A percentile compares a stretch with the other conserved stretches of the same genome.
These are phyloP conservation scores for Macrolepiota dolichaula DNA, from an alignment of 768 basidiomycete genomes.

Conservation along the genomic window DNA sequence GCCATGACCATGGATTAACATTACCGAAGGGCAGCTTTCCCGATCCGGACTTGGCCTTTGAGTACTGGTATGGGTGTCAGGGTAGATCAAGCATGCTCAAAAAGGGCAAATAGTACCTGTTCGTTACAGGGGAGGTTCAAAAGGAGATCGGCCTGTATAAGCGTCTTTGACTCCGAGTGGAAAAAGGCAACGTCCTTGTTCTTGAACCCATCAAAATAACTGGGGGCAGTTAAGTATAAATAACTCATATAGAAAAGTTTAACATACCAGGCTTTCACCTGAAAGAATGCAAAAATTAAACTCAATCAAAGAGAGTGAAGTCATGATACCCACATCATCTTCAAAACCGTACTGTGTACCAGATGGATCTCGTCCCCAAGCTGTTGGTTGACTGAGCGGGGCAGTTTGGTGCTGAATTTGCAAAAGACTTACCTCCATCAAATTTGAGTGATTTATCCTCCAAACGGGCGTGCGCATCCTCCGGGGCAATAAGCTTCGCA, in stretches of 20 bases:
- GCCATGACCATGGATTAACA: constrained; percentile 33
- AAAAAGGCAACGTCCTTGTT: constrained; percentile 86
- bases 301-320: background rate
- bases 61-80: constrained; percentile 28
- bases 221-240: constrained; percentile 19
- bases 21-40: constrained; percentile 19
- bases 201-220: constrained; percentile 66
- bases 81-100: background rate
- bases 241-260: background rate
- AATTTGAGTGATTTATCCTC: constrained; percentile 50
- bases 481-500: constrained; percentile 71
- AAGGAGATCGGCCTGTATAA: constrained; percentile 80
- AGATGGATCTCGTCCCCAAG: constrained; percentile 62
- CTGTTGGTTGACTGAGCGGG: constrained; percentile 21
- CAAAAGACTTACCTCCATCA: constrained; percentile 52
- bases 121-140: constrained; percentile 80
- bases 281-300: background rate
- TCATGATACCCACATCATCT: constrained; percentile 39
- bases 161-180: constrained; percentile 64
- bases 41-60: constrained; percentile 27
- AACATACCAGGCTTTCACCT: constrained; percentile 49
- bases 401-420: background rate
- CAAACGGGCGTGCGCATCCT: constrained; percentile 48
- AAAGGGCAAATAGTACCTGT: constrained; percentile 42
- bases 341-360: constrained; percentile 76